These are phyloP conservation scores for Candida sithepensis DNA, from an alignment of 805 yeast genomes.

Conservation along the genomic window DNA sequence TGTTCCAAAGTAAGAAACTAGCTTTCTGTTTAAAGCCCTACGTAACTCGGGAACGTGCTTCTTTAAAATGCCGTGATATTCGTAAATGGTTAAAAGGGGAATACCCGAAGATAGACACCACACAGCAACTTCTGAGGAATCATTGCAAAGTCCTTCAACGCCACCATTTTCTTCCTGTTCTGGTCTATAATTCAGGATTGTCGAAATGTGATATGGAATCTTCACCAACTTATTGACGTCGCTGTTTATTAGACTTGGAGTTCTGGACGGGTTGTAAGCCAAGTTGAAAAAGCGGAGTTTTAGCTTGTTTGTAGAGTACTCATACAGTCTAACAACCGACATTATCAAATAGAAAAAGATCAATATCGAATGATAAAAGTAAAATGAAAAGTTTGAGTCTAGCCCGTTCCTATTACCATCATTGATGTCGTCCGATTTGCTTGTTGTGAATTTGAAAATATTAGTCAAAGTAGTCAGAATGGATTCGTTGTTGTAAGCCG, in stretches of 20 bases:
- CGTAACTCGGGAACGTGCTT: conserved; percentile 52
- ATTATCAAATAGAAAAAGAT: conserved; percentile 51
- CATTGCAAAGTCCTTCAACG: conserved; percentile 71
- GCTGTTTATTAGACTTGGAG: conserved; percentile 82
- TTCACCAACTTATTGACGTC: conserved; percentile 73
- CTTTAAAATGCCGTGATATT: conserved; percentile 67
- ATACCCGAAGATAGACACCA: conserved; percentile 94
- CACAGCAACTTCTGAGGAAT: conserved; percentile 70
- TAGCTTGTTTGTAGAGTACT: conserved; percentile 48
- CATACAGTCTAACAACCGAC: conserved; percentile 51
- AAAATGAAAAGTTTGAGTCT: conserved; percentile 18
- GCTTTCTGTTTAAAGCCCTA: conserved; percentile 51
- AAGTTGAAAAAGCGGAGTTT: conserved; percentile 56
- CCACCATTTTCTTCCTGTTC: conserved; percentile 91
- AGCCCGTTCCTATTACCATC: conserved; percentile 1
- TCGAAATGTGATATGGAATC: conserved; percentile 73
- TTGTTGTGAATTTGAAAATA: conserved; percentile 16
- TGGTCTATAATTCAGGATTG: conserved; percentile 67
- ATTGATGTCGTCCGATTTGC: conserved; percentile 4
- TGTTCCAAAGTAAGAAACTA: conserved; percentile 72
- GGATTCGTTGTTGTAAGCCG: conserved; percentile 17
- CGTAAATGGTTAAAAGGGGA: conserved; percentile 68
- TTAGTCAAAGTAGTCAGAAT: conserved; percentile 16
- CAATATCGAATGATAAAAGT: conserved; percentile 46
- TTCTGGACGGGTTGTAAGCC: conserved; percentile 65